phyloP scores from a whole-genome alignment of 2,329 filamentous ascomycete species.

The Didymella exigua region DNA sequence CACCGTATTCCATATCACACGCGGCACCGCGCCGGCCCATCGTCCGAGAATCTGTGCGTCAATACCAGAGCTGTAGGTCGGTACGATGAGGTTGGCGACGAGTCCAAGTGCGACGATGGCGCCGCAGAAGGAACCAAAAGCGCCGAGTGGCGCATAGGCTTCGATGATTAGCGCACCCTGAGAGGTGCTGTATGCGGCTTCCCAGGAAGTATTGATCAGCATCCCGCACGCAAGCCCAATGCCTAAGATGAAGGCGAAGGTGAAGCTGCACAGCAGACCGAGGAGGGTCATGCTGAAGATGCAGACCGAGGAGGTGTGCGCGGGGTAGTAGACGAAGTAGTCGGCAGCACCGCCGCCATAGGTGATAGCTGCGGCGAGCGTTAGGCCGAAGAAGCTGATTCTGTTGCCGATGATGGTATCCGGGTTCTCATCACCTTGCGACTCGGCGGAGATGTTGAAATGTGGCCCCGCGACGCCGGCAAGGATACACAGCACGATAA shows the following conservation, averaged over 20 bases:
- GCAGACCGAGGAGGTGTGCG: conserved; percentile 56
- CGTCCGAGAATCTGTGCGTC: conserved; percentile 70
- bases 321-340: conserved; percentile 70
- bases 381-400: conserved; percentile 73
- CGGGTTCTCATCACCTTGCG: conserved; percentile 54
- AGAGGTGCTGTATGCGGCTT: conserved; percentile 61
- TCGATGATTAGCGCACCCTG: conserved; percentile 69
- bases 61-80: conserved; percentile 67
- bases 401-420: conserved; percentile 61
- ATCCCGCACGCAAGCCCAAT: conserved; percentile 68
- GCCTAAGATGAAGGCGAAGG: conserved; percentile 66
- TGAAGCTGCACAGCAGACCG: conserved; percentile 64
- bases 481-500: conserved; percentile 65
- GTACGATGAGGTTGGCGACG: conserved; percentile 69
- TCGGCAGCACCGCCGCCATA: conserved; percentile 69
- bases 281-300: conserved; percentile 63
- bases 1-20: conserved; percentile 68
- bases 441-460: conserved; percentile 62
- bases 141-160: conserved; percentile 63
- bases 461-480: conserved; percentile 65
- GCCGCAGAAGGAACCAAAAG: conserved; percentile 70
- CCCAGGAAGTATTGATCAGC: conserved; percentile 58
- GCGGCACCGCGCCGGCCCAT: conserved; percentile 63
- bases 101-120: conserved; percentile 68
- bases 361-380: conserved; percentile 67